A percentile compares a stretch with the other conserved stretches of the same genome.
Evolutionary conservation across 1,284 basidiomycete genomes (phyloP).

Genomic region (Rhodotorula sp.): DNA sequence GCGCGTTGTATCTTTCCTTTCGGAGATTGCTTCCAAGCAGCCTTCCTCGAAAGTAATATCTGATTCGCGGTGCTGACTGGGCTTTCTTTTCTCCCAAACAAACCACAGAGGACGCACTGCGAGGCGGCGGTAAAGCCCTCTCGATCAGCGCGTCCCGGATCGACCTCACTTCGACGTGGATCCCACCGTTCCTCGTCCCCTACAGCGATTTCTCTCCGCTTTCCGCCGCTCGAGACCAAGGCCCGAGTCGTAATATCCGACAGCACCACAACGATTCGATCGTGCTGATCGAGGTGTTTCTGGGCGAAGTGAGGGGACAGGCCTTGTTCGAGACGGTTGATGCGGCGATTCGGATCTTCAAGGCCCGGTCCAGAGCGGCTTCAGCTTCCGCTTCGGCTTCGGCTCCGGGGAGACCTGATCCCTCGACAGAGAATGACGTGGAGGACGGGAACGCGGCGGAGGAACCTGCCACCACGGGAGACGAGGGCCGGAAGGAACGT

Average conservation of each 20-base stretch:
- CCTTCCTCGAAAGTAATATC: not conserved
- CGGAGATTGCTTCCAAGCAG: no score
- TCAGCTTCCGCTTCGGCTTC: not conserved
- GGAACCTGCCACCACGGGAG: not conserved
- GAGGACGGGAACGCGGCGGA: not conserved
- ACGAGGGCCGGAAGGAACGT: not conserved
- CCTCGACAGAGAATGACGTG: slow-evolving; percentile 2
- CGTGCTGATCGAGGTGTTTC: slow-evolving; percentile 31
- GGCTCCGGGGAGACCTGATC: no score
- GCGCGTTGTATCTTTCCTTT: not conserved
- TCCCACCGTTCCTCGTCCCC: slow-evolving; percentile 22
- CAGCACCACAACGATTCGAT: slow-evolving; percentile 31
- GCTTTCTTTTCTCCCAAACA: no score
- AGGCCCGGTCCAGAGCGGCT: slow-evolving; percentile 1
- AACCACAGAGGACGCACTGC: slow-evolving; percentile 21
- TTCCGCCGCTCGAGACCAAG: not conserved
- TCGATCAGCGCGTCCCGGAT: slow-evolving; percentile 37
- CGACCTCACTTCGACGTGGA: slow-evolving; percentile 39
- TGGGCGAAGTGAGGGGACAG: slow-evolving; percentile 40
- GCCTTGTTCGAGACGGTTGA: slow-evolving; percentile 39
- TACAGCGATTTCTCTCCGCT: not conserved
- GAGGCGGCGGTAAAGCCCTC: slow-evolving; percentile 22
- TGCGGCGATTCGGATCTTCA: slow-evolving; percentile 28
- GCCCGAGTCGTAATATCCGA: not conserved
- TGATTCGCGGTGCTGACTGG: no score